phyloP scores from a whole-genome alignment of 176 grass and related monocot species.

The Carex cristatella region DNA sequence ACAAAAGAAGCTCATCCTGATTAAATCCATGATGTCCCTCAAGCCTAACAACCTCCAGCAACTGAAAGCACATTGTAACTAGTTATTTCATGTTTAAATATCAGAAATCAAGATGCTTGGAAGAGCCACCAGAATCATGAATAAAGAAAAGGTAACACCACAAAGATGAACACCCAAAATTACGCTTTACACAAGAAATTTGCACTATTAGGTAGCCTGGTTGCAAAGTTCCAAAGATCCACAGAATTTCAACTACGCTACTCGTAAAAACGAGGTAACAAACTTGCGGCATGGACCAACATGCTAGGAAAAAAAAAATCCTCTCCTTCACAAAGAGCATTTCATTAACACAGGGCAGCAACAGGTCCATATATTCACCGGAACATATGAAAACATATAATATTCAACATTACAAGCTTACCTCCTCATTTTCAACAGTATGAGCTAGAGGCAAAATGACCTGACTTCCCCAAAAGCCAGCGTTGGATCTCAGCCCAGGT shows the following conservation, averaged over 20 bases:
- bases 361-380: background rate
- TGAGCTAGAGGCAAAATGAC: constrained; percentile 93
- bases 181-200: background rate
- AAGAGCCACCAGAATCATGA: background rate
- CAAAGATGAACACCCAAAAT: background rate
- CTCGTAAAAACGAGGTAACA: background rate
- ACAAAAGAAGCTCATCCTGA: constrained; percentile 88
- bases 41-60: constrained; percentile 90
- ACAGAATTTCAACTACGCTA: background rate
- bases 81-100: background rate
- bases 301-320: constrained; percentile 3
- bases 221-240: background rate
- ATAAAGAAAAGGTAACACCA: background rate
- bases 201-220: background rate
- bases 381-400: background rate
- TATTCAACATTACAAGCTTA: constrained; percentile 15
- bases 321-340: background rate
- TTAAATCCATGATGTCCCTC: constrained; percentile 85
- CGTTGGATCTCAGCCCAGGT: constrained; percentile 55
- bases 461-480: constrained; percentile 71
- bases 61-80: constrained; percentile 25
- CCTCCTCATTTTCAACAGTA: constrained; percentile 92
- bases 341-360: too few relatives aligned
- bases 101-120: background rate
- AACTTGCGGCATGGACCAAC: background rate